A percentile compares a stretch with the other conserved stretches of the same genome.
Conservation (phyloP, 2,329 filamentous ascomycete genomes). For the Sporothrix dimorphospora region DNA sequence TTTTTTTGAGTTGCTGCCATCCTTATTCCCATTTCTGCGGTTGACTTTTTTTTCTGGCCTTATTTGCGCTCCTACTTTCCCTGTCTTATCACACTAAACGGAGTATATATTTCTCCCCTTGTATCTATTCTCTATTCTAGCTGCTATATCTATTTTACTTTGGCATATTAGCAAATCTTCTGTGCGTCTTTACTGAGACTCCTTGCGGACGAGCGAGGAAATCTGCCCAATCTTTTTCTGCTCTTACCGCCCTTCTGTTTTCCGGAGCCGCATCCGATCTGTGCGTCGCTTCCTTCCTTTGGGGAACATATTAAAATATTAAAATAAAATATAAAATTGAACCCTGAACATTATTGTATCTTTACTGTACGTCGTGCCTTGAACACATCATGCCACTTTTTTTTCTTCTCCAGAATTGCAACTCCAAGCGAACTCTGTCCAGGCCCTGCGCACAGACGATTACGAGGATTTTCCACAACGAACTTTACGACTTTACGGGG, state of each 20-base stretch:
- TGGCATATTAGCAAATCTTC: neutral
- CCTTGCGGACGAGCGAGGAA: neutral
- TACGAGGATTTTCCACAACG: neutral
- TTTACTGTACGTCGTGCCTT: neutral
- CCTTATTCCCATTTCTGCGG: neutral
- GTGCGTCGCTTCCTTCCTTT: neutral
- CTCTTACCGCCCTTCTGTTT: neutral
- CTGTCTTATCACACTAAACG: neutral
- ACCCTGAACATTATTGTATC: neutral
- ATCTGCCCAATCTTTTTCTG: neutral
- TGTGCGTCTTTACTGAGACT: neutral
- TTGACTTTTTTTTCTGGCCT: neutral
- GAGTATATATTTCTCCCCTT: neutral
- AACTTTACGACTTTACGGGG: neutral
- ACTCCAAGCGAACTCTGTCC: neutral
- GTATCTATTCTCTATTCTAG: neutral
- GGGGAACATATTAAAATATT: too few relatives aligned
- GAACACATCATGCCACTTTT: conserved; percentile 10
- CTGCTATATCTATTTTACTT: neutral
- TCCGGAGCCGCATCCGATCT: conserved; percentile 4
- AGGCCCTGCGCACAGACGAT: neutral
- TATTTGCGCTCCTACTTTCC: neutral
- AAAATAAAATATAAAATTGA: too few relatives aligned
- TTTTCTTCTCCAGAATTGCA: neutral
- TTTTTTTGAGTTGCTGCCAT: neutral